A percentile compares a stretch with the other conserved stretches of the same genome.
Evolutionary conservation across 768 basidiomycete species (phyloP).

Genomic region (Coprinellus micaceus): DNA sequence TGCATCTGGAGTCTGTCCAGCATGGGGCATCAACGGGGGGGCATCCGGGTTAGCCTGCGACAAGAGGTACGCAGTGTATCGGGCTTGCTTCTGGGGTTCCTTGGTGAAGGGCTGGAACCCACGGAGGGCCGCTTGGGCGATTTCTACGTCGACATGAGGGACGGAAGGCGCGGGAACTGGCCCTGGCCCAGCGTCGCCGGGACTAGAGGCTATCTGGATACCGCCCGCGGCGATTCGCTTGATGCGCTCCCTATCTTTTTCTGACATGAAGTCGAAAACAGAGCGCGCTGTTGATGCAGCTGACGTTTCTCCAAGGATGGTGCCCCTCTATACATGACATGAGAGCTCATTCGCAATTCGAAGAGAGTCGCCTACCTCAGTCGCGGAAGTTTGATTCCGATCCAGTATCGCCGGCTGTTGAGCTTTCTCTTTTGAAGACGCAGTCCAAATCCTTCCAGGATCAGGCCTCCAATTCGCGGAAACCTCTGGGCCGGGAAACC

Average conservation of each 20-base stretch:
- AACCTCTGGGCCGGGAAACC: conserved; percentile 82
- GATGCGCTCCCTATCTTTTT: conserved; percentile 86
- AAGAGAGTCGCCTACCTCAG: conserved; percentile 50
- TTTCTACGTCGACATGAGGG: conserved; percentile 67
- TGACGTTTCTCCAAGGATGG: conserved; percentile 77
- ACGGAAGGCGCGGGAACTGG: conserved; percentile 19
- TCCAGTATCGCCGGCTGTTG: conserved; percentile 5
- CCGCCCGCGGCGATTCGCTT: conserved; percentile 47
- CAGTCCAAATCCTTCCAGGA: conserved; percentile 71
- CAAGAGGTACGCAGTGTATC: conserved; percentile 79
- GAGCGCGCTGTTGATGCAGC: conserved; percentile 70
- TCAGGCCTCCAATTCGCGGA: conserved; percentile 85
- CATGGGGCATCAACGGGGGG: conserved; percentile 48
- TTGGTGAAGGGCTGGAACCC: conserved; percentile 89
- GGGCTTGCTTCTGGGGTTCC: conserved; percentile 74
- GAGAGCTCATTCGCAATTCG: background rate
- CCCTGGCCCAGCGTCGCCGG: conserved; percentile 15
- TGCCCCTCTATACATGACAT: conserved; percentile 59
- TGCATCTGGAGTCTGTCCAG: conserved; percentile 58
- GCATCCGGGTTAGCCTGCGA: conserved; percentile 57
- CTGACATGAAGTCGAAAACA: conserved; percentile 91
- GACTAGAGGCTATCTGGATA: background rate
- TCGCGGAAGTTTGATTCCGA: conserved; percentile 52
- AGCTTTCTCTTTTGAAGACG: conserved; percentile 42
- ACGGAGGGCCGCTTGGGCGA: conserved; percentile 80